Evolutionary conservation across 768 basidiomycete genomes (phyloP).

Genomic region (Leucosporidium yakuticum): DNA sequence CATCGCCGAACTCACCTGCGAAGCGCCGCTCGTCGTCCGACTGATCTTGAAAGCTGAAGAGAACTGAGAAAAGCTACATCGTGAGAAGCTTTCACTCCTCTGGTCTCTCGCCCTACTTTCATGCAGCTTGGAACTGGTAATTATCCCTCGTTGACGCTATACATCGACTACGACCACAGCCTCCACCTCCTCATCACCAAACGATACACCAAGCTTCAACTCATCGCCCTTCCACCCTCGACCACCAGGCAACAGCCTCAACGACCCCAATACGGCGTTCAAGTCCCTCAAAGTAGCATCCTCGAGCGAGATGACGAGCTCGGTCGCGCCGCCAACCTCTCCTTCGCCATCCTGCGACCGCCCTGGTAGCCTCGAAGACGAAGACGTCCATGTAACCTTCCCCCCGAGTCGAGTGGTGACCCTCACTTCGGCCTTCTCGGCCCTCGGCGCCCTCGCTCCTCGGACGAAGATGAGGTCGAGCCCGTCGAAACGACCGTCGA

Average conservation of each 20-base stretch:
- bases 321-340: neutral
- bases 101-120: no score
- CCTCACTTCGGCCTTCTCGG: neutral
- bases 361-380: neutral
- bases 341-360: conserved; percentile 7
- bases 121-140: no score
- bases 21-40: no score
- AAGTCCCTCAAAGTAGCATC: conserved; percentile 15
- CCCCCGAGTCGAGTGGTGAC: conserved; percentile 7
- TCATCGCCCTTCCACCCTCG: neutral
- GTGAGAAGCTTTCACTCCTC: no score
- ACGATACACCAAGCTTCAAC: conserved; percentile 10
- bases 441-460: neutral
- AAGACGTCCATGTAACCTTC: neutral
- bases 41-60: no score
- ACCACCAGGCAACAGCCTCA: conserved; percentile 5
- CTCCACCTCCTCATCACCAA: conserved; percentile 10
- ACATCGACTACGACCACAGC: neutral
- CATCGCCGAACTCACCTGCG: no score
- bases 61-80: no score
- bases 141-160: no score
- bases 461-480: conserved; percentile 28
- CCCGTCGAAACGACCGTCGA: conserved; percentile 28
- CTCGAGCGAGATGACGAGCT: neutral
- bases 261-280: conserved; percentile 16